Percentiles rank a stretch among this genome's conserved stretches.
These are phyloP conservation scores for Opeltia flavorubescens DNA, from an alignment of 495 filamentous ascomycete species.

Conservation along the genomic window DNA sequence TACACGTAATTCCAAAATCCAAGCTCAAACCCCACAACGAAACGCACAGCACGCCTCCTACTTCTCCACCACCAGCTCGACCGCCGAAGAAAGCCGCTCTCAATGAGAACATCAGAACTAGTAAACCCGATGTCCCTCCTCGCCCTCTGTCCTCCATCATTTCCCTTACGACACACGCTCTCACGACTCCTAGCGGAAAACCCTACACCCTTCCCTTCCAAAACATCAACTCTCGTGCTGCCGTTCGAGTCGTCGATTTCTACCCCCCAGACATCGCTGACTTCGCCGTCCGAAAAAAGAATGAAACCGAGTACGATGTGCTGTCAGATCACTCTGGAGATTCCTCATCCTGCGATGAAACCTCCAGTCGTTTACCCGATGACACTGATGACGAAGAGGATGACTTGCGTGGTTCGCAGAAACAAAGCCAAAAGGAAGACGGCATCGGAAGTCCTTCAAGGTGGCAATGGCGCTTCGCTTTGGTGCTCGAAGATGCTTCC, in stretches of 20 bases:
- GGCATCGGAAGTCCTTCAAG: constrained; percentile 10
- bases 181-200: constrained; percentile 28
- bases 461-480: constrained; percentile 72
- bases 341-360: constrained; percentile 22
- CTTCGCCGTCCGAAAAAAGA: constrained; percentile 44
- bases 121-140: constrained; percentile 17
- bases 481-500: constrained; percentile 51
- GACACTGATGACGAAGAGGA: constrained; percentile 10
- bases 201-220: constrained; percentile 49
- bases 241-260: constrained; percentile 70
- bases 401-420: background rate
- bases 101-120: constrained; percentile 19
- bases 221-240: constrained; percentile 53
- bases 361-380: constrained; percentile 7
- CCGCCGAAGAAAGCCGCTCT: constrained; percentile 9
- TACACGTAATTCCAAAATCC: background rate
- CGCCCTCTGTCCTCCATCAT: constrained; percentile 30
- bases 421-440: background rate
- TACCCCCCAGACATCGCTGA: constrained; percentile 56
- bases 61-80: constrained; percentile 14
- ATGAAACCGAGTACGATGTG: constrained; percentile 28
- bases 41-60: background rate
- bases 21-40: background rate
- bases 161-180: constrained; percentile 25
- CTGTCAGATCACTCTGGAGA: constrained; percentile 29